Base-by-base conservation (phyloP, 306 rosid species). In the Casuarina cunninghamiana region DNA sequence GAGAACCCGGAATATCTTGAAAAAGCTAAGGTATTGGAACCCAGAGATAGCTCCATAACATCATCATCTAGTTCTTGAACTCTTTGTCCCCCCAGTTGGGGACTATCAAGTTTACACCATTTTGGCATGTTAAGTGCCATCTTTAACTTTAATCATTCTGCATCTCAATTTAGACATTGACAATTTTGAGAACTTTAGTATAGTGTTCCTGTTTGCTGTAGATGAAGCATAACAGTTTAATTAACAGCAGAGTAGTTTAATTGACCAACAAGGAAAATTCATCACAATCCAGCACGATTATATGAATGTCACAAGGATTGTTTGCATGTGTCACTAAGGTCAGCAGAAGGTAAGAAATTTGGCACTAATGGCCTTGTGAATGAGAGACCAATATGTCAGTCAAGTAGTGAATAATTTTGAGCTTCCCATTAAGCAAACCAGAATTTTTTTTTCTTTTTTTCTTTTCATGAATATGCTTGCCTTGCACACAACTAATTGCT, bases 11-110 rank as follows among this genome's bases (percentile, higher is more conserved):
- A 94, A 71, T 80, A 53, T 80, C 77, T 86, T 53, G 77, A 80
- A 68, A 89, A 85, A 78, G 98, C 98, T 7, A 94, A 90, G 97
- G 98, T 93, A 67, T 48, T 62, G 48, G 45, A 50, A 12, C 17
- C 17, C 58, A 49, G 41, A 50, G 12, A 48, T 41, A 39, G n/a
- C 63, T 13, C 76, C 45, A 19, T 57, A 57, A 38, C 63, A 57
- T 57, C 63, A 57, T 19, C 63, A 9, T 8, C 63, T 57, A 19
- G 63, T 57, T 57, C 63, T 21, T 21, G 35, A 57, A 57, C n/a
- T 5, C 32, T 26, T 26, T 26, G 32, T 26, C 32, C 32, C 1
- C 32, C 32, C 32, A 26, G 32, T 26, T 26, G 32, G 32, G 32
- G 32, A 26, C 32, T 26, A 26, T 26, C 32, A 26, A 26, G 32